A percentile compares a stretch with the other conserved stretches of the same genome.
Conservation (phyloP, 352 stramenopile species). For the Phytophthora sojae region DNA sequence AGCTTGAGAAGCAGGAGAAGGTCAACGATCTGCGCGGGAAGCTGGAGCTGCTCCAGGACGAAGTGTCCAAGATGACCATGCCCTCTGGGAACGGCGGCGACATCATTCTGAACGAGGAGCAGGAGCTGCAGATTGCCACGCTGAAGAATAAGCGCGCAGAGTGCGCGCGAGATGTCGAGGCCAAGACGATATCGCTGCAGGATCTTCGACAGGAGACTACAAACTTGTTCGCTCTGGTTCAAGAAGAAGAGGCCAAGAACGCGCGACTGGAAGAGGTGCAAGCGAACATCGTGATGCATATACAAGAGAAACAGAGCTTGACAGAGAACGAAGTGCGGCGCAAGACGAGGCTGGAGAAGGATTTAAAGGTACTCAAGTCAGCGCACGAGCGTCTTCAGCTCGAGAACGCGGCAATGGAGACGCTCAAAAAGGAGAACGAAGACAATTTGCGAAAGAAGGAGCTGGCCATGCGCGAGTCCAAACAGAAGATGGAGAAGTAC, state of each 20-base stretch:
- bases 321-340: constrained; percentile 69
- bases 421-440: constrained; percentile 61
- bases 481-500: constrained; percentile 91
- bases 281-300: constrained; percentile 46
- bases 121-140: constrained; percentile 73
- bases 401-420: constrained; percentile 53
- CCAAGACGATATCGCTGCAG: constrained; percentile 71
- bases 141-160: constrained; percentile 79
- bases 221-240: constrained; percentile 67
- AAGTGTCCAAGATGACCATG: constrained; percentile 67
- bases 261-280: constrained; percentile 64
- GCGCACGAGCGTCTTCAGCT: constrained; percentile 57
- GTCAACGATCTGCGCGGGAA: constrained; percentile 71
- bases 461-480: constrained; percentile 74
- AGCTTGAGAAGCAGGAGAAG: constrained; percentile 80
- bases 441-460: constrained; percentile 77
- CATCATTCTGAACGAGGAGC: constrained; percentile 71
- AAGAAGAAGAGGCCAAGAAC: constrained; percentile 73
- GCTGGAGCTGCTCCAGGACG: constrained; percentile 70
- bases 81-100: constrained; percentile 43
- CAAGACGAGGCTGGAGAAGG: constrained; percentile 72
- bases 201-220: constrained; percentile 72
- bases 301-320: constrained; percentile 70
- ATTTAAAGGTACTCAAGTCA: constrained; percentile 77
- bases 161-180: constrained; percentile 72